Evolutionary conservation across 139 green algal species (phyloP).

Genomic region (Micractinium sp.): DNA sequence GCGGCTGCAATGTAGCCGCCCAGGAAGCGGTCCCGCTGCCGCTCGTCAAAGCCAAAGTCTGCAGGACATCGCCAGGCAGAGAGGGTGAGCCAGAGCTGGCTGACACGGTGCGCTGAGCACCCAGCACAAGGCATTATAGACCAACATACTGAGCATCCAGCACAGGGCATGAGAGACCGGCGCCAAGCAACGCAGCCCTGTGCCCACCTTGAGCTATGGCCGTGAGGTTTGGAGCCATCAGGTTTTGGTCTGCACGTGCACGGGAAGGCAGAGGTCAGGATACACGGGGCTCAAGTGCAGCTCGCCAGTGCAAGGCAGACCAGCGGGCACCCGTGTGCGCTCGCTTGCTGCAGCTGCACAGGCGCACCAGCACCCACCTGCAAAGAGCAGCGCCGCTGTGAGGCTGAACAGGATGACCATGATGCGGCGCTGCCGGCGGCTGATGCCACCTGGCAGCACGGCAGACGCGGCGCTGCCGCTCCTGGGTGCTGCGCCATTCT

Average conservation of each 20-base stretch:
- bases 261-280: background rate
- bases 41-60: constrained; percentile 72
- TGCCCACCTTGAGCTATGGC: constrained; percentile 38
- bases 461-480: background rate
- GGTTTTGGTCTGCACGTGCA: constrained; percentile 80
- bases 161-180: background rate
- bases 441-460: constrained; percentile 23
- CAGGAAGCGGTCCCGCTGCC: constrained; percentile 75
- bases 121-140: background rate
- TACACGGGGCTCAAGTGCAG: background rate
- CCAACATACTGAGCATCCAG: background rate
- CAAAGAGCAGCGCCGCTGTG: constrained; percentile 79
- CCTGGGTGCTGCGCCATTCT: background rate
- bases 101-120: background rate
- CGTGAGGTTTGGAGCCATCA: constrained; percentile 85
- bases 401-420: constrained; percentile 78
- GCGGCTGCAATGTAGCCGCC: constrained; percentile 76
- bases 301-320: background rate
- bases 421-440: constrained; percentile 38
- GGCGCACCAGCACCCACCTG: background rate
- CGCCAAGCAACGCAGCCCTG: background rate
- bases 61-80: background rate
- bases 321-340: background rate
- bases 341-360: background rate
- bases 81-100: background rate